These are phyloP conservation scores for Pseudisothecium myosuroides DNA, from an alignment of 225 moss, liverwort and hornwort species.

Conservation along the genomic window DNA sequence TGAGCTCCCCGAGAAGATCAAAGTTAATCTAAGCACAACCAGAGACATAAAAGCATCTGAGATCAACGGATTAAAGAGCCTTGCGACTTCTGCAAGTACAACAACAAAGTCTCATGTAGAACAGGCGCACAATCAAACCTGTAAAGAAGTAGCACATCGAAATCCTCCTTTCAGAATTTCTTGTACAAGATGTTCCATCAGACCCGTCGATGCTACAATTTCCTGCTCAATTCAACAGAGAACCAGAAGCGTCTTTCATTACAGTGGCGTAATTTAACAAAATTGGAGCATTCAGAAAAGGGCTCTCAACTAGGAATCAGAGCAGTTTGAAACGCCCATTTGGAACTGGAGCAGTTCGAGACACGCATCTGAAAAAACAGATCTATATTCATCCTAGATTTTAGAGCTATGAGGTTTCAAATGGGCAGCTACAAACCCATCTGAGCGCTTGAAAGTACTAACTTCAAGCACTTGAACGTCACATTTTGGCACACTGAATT, in stretches of 20 bases:
- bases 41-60: not conserved
- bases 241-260: not conserved
- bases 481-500: not conserved
- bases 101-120: not conserved
- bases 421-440: not conserved
- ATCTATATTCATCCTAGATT: not conserved
- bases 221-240: slow-evolving; percentile 24
- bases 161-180: slow-evolving; percentile 71
- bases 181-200: slow-evolving; percentile 61
- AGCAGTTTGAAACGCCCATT: not conserved
- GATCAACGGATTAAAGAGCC: not conserved
- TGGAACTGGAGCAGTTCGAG: not conserved
- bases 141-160: slow-evolving; percentile 54
- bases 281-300: not conserved
- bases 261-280: not conserved
- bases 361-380: not conserved
- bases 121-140: slow-evolving; percentile 18
- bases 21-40: slow-evolving; percentile 48
- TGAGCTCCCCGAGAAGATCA: slow-evolving; percentile 70
- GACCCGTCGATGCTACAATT: slow-evolving; percentile 51
- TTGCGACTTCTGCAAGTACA: not conserved
- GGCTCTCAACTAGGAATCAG: not conserved
- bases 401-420: not conserved
- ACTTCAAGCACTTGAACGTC: not conserved
- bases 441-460: not conserved